Conservation (phyloP, 2,329 filamentous ascomycete species). For the Westerdykella sp. region DNA sequence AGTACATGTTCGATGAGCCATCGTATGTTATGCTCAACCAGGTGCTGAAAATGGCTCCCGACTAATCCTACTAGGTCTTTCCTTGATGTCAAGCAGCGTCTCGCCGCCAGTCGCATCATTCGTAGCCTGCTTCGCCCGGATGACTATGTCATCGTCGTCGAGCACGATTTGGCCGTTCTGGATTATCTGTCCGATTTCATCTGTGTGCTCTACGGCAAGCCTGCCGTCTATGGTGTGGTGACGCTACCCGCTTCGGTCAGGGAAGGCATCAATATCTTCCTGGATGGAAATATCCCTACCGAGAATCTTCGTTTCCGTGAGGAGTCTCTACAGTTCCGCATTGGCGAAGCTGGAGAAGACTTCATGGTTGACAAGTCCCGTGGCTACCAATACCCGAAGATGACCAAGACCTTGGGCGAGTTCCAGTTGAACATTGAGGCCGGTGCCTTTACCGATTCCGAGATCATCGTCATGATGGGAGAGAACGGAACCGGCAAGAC, state of each 20-base stretch:
- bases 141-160: slow-evolving; percentile 96
- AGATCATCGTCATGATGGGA: slow-evolving; percentile 99
- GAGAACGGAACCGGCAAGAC: slow-evolving; percentile 99
- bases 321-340: slow-evolving; percentile 91
- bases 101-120: slow-evolving; percentile 86
- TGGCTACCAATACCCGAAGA: slow-evolving; percentile 78
- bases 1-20: slow-evolving; percentile 99
- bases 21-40: slow-evolving; percentile 43
- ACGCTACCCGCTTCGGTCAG: slow-evolving; percentile 92
- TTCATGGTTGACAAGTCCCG: slow-evolving; percentile 77
- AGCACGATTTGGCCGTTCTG: slow-evolving; percentile 97
- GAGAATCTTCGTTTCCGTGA: slow-evolving; percentile 98
- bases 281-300: slow-evolving; percentile 95
- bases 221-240: slow-evolving; percentile 95
- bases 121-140: slow-evolving; percentile 81
- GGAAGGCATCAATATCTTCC: slow-evolving; percentile 99
- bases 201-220: slow-evolving; percentile 92
- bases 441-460: slow-evolving; percentile 91
- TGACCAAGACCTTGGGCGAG: slow-evolving; percentile 86
- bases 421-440: slow-evolving; percentile 78
- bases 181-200: slow-evolving; percentile 99
- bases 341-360: slow-evolving; percentile 83
- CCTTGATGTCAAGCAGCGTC: slow-evolving; percentile 97
- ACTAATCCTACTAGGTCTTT: slow-evolving; percentile 54
- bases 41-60: neutral